phyloP scores from a whole-genome alignment of 2,329 filamentous ascomycete genomes.

The Phoma sp. region DNA sequence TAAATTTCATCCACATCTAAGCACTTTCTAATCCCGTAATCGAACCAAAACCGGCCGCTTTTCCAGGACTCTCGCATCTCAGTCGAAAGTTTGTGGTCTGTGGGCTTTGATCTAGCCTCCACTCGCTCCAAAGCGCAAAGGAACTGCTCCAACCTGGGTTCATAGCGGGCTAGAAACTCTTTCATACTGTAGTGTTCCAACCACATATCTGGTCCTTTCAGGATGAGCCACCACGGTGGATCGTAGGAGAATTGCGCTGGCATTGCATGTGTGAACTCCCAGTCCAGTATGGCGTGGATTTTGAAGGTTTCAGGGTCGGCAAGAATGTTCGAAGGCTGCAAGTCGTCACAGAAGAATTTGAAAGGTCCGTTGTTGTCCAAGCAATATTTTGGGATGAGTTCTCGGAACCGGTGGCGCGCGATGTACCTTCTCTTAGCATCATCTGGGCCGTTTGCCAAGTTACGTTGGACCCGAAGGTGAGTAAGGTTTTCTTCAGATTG shows the following conservation, averaged over 20 bases:
- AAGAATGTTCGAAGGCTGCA: slow-evolving; percentile 52
- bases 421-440: neutral
- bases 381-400: slow-evolving; percentile 13
- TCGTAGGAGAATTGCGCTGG: slow-evolving; percentile 51
- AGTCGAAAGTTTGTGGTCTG: slow-evolving; percentile 29
- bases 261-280: slow-evolving; percentile 54
- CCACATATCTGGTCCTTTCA: slow-evolving; percentile 30
- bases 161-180: neutral
- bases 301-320: slow-evolving; percentile 44
- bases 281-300: slow-evolving; percentile 51
- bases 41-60: slow-evolving; percentile 49
- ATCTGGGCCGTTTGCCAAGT: neutral
- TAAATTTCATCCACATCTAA: slow-evolving; percentile 46
- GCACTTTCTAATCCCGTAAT: slow-evolving; percentile 47
- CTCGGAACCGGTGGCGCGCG: neutral
- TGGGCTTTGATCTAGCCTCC: neutral
- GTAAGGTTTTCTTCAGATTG: neutral
- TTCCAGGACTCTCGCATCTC: slow-evolving; percentile 49
- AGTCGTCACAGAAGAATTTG: slow-evolving; percentile 51
- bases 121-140: neutral
- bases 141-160: neutral
- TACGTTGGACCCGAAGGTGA: neutral
- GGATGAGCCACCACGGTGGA: slow-evolving; percentile 52
- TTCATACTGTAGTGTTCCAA: neutral
- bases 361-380: slow-evolving; percentile 47